Evolutionary conservation across 257 asterid species (phyloP).

Genomic region (Fraxinus excelsior): DNA sequence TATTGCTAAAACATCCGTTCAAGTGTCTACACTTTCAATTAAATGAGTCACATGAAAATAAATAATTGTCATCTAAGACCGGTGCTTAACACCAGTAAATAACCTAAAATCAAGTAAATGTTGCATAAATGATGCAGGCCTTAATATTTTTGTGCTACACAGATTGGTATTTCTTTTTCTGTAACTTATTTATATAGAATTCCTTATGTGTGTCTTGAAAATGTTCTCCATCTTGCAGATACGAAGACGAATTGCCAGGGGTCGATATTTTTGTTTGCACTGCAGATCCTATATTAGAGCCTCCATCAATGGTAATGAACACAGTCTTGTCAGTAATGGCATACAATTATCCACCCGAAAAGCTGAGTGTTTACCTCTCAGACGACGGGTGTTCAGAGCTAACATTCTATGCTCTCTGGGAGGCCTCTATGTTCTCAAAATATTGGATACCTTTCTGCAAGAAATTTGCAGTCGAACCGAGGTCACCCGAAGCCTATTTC

Average conservation of each 20-base stretch:
- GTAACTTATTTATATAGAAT: too few species aligned
- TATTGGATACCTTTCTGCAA: constrained; percentile 51
- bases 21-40: too few species aligned
- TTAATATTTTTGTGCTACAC: too few species aligned
- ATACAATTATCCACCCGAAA: constrained; percentile 40
- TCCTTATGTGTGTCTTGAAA: neutral
- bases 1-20: too few species aligned
- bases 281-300: constrained; percentile 48
- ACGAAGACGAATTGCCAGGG: constrained; percentile 32
- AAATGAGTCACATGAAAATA: too few species aligned
- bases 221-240: constrained; percentile 25
- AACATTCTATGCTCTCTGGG: constrained; percentile 48
- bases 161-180: too few species aligned
- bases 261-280: constrained; percentile 55
- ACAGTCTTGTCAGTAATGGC: constrained; percentile 49
- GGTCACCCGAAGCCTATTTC: constrained; percentile 39
- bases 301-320: constrained; percentile 41
- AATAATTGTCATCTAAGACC: too few species aligned
- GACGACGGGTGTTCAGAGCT: constrained; percentile 50
- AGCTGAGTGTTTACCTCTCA: constrained; percentile 38
- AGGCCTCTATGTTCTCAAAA: constrained; percentile 41
- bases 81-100: too few species aligned
- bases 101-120: too few species aligned
- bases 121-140: too few species aligned
- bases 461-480: constrained; percentile 40